Evolutionary conservation across 2,329 filamentous ascomycete genomes (phyloP).

Genomic region (Fusarium sp.): DNA sequence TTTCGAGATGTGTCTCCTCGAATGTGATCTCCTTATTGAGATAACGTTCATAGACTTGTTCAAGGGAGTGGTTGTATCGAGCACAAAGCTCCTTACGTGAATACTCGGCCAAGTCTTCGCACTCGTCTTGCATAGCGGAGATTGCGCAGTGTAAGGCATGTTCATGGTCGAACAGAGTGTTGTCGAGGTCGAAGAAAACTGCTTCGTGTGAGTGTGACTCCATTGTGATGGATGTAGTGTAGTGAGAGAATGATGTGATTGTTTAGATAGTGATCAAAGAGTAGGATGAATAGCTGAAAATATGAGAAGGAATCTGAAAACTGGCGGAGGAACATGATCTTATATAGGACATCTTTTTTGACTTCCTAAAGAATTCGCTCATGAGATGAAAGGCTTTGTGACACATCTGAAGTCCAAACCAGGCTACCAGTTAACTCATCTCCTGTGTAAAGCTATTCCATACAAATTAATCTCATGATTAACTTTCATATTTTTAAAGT

Average conservation of each 20-base stretch:
- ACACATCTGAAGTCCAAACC: no score
- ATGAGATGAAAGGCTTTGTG: no score
- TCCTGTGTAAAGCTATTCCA: no score
- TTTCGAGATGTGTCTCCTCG: background rate
- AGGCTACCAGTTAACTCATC: no score
- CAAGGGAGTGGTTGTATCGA: slow-evolving; percentile 4
- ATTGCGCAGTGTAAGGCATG: background rate
- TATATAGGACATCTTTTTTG: no score
- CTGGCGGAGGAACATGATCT: no score
- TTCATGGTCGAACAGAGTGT: slow-evolving; percentile 22
- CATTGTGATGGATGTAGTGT: background rate
- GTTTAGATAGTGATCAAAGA: no score
- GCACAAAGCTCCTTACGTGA: background rate
- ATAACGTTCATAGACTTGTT: slow-evolving; percentile 7
- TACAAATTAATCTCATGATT: no score
- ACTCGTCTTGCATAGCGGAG: background rate
- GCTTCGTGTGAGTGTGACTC: fast-evolving
- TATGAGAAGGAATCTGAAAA: no score
- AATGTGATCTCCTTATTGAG: background rate
- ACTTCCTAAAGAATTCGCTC: no score
- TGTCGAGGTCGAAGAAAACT: slow-evolving; percentile 25
- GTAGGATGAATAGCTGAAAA: no score
- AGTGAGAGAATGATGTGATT: fast-evolving
- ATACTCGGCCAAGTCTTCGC: background rate
- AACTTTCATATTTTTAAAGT: no score